A percentile compares a stretch with the other conserved stretches of the same genome.
Conservation (phyloP, 192 early-diverging fungal genomes). For the Coemansia sp. region DNA sequence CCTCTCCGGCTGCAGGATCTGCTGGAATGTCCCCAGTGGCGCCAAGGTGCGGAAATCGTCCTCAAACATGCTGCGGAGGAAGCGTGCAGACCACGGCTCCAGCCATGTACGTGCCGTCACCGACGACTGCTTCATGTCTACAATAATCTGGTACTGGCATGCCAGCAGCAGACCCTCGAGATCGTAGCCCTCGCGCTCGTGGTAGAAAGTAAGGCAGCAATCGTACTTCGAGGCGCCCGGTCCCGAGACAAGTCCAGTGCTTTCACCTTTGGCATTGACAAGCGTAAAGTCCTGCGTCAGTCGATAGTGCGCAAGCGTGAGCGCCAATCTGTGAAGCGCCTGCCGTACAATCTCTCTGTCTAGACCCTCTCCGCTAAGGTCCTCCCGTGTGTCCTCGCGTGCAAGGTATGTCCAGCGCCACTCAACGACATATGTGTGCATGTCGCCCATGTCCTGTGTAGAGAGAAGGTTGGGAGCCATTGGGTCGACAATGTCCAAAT, state of each 20-base stretch:
- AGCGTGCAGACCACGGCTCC: conserved; percentile 45
- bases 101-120: conserved; percentile 48
- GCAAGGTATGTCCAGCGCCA: conserved; percentile 52
- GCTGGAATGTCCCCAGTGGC: conserved; percentile 48
- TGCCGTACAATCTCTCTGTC: conserved; percentile 48
- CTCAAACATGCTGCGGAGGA: conserved; percentile 44
- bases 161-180: conserved; percentile 38
- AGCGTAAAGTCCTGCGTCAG: conserved; percentile 46
- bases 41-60: conserved; percentile 45
- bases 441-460: conserved; percentile 44
- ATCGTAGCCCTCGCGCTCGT: conserved; percentile 49
- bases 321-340: conserved; percentile 43
- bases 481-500: conserved; percentile 16
- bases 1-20: conserved; percentile 49
- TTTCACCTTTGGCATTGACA: conserved; percentile 46
- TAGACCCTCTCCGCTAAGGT: conserved; percentile 40
- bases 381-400: conserved; percentile 38
- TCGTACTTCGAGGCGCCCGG: conserved; percentile 34
- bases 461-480: conserved; percentile 24
- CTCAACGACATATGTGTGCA: conserved; percentile 50
- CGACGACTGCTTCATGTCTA: conserved; percentile 48
- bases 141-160: conserved; percentile 49
- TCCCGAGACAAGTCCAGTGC: conserved; percentile 36
- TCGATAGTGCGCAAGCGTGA: conserved; percentile 35
- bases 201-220: conserved; percentile 47